Percentiles rank a stretch among this genome's conserved stretches.
phyloP scores from a whole-genome alignment of 2,329 filamentous ascomycete species.

The Byssoonygena ceratinophila region DNA sequence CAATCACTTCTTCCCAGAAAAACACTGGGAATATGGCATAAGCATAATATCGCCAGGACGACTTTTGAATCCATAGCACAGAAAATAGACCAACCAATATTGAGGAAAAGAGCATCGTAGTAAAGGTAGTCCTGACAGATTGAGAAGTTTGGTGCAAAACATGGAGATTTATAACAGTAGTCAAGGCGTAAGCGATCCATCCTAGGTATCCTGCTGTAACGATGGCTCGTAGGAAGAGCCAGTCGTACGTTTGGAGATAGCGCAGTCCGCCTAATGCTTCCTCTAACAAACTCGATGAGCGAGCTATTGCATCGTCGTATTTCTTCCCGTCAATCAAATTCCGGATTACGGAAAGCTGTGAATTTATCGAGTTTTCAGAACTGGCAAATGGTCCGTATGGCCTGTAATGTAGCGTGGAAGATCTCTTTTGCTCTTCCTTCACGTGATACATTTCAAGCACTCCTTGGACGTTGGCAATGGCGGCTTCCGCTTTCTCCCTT shows the following conservation, averaged over 20 bases:
- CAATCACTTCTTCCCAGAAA: slow-evolving; percentile 95
- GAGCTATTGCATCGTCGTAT: slow-evolving; percentile 66
- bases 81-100: slow-evolving; percentile 65
- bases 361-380: slow-evolving; percentile 49
- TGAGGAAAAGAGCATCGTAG: slow-evolving; percentile 60
- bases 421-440: slow-evolving; percentile 76
- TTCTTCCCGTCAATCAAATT: slow-evolving; percentile 54
- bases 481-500: slow-evolving; percentile 70
- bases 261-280: slow-evolving; percentile 70
- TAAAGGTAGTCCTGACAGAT: slow-evolving; percentile 51
- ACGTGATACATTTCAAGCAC: slow-evolving; percentile 95
- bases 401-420: slow-evolving; percentile 62
- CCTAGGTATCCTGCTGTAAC: slow-evolving; percentile 86
- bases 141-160: slow-evolving; percentile 62
- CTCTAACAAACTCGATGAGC: slow-evolving; percentile 66
- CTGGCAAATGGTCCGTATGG: slow-evolving; percentile 63
- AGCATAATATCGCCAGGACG: slow-evolving; percentile 73
- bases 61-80: slow-evolving; percentile 67
- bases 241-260: slow-evolving; percentile 96
- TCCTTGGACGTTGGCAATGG: slow-evolving; percentile 70
- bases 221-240: slow-evolving; percentile 83
- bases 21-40: slow-evolving; percentile 87
- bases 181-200: slow-evolving; percentile 88
- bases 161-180: slow-evolving; percentile 77
- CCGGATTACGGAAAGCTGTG: slow-evolving; percentile 58